A percentile compares a stretch with the other conserved stretches of the same genome.
Conservation (phyloP, 2,329 filamentous ascomycete genomes). For the Tolypocladium cylindrosporum region DNA sequence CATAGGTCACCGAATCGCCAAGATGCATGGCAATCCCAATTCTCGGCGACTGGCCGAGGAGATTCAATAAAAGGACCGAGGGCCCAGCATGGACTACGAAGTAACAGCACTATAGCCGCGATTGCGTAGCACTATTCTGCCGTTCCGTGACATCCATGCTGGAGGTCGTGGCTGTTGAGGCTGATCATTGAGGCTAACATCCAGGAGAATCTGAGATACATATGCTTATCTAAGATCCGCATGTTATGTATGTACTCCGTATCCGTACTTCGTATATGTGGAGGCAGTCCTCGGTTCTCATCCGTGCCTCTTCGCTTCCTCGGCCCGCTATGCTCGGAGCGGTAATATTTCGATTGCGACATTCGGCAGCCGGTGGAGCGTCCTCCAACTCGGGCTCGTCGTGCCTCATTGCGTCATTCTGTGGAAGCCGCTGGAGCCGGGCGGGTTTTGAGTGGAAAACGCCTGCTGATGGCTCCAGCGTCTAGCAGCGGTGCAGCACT, state of each 20-base stretch:
- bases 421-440: not conserved
- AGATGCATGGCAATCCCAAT: too few relatives aligned
- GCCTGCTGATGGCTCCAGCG: not conserved
- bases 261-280: not conserved
- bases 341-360: not conserved
- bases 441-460: not conserved
- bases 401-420: not conserved
- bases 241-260: too few relatives aligned
- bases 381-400: not conserved
- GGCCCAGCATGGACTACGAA: too few relatives aligned
- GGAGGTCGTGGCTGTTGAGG: too few relatives aligned
- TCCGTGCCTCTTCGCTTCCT: not conserved
- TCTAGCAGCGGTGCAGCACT: not conserved
- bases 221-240: not conserved
- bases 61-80: too few relatives aligned
- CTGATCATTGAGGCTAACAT: not conserved
- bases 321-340: not conserved
- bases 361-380: not conserved
- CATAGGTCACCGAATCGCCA: too few relatives aligned
- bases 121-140: too few relatives aligned
- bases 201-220: not conserved
- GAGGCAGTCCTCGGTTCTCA: not conserved
- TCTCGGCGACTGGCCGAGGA: too few relatives aligned
- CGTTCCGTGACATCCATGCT: too few relatives aligned
- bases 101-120: too few relatives aligned